A percentile compares a stretch with the other conserved stretches of the same genome.
phyloP scores from a whole-genome alignment of 2,329 filamentous ascomycete genomes.

The Reticulascus tulasneorum region DNA sequence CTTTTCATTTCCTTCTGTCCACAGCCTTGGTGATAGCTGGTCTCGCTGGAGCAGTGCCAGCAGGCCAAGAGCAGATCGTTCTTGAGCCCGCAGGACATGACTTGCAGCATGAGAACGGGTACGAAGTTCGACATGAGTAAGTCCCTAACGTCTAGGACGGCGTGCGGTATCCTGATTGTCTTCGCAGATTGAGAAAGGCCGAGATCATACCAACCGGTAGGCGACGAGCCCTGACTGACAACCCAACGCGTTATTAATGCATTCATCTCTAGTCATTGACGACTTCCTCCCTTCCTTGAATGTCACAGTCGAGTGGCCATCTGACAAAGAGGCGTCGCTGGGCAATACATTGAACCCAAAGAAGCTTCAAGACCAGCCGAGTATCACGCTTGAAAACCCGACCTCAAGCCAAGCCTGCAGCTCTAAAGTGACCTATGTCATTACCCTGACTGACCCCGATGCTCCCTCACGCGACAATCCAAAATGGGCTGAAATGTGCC shows the following conservation, averaged over 20 bases:
- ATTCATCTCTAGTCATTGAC: too few relatives aligned
- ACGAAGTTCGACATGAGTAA: conserved; percentile 14
- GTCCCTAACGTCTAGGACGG: background rate
- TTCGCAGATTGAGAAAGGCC: conserved; percentile 8
- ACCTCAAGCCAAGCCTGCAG: conserved; percentile 11
- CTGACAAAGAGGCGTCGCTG: conserved; percentile 8
- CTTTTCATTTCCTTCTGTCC: background rate
- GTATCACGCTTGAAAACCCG: conserved; percentile 6
- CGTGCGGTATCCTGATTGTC: background rate
- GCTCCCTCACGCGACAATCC: conserved; percentile 37
- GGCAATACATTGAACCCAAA: conserved; percentile 12
- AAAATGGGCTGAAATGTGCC: conserved; percentile 42
- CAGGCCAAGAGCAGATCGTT: conserved; percentile 5
- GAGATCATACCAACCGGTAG: conserved; percentile 13
- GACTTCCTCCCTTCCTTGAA: conserved; percentile 15
- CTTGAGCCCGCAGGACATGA: conserved; percentile 10
- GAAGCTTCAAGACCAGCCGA: conserved; percentile 9
- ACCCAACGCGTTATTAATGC: too few relatives aligned
- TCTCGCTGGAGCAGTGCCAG: conserved; percentile 1
- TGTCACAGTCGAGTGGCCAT: conserved; percentile 11
- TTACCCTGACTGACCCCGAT: conserved; percentile 38
- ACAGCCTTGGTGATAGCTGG: too few relatives aligned
- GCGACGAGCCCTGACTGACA: too few relatives aligned
- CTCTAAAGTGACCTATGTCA: conserved; percentile 21
- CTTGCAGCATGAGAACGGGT: too few relatives aligned